These are phyloP conservation scores for Macrophomina pseudophaseolina DNA, from an alignment of 2,329 filamentous ascomycete genomes.

Conservation along the genomic window DNA sequence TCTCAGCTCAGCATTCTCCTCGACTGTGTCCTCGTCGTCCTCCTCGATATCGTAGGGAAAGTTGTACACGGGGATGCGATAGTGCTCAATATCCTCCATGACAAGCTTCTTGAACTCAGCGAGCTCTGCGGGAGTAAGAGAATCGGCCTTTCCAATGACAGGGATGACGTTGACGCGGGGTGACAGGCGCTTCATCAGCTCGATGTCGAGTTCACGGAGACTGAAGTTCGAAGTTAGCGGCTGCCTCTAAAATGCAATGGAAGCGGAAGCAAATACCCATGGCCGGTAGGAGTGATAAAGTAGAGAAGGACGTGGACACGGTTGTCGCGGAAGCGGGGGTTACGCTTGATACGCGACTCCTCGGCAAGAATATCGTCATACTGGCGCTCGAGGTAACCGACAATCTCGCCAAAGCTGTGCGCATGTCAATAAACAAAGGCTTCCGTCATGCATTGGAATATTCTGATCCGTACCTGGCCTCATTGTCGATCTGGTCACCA, in stretches of 20 bases:
- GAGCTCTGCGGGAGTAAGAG: constrained; percentile 92
- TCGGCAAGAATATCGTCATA: constrained; percentile 99
- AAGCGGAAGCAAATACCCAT: constrained; percentile 64
- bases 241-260: not conserved
- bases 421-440: not conserved
- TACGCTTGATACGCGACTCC: constrained; percentile 99
- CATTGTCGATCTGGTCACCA: constrained; percentile 98
- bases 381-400: constrained; percentile 97
- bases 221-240: constrained; percentile 52
- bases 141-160: constrained; percentile 97
- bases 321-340: constrained; percentile 98
- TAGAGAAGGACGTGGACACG: constrained; percentile 97
- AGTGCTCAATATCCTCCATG: constrained; percentile 99
- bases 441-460: constrained; percentile 5
- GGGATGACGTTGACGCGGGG: constrained; percentile 98
- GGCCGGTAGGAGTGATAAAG: constrained; percentile 98
- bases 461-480: constrained; percentile 75
- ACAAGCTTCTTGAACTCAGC: constrained; percentile 99
- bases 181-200: constrained; percentile 98
- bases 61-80: constrained; percentile 99
- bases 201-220: constrained; percentile 97
- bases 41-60: constrained; percentile 99
- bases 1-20: constrained; percentile 97
- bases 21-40: constrained; percentile 98
- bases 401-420: constrained; percentile 90